Evolutionary conservation across 371 early-diverging fungal species (phyloP).

Genomic region (Lichtheimia corymbifera): DNA sequence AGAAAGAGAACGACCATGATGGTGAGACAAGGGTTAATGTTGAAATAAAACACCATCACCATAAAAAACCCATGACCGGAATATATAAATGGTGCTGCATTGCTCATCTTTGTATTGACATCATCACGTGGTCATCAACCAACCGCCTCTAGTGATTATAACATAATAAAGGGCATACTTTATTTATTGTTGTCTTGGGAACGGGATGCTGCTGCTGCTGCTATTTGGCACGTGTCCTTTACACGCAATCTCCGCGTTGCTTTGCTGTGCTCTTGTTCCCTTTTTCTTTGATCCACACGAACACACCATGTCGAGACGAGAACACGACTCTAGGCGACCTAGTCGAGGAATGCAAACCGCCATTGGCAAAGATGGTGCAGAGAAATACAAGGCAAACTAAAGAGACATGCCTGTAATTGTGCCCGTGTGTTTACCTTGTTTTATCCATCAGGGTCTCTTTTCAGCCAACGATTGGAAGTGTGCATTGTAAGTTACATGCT

Average conservation of each 20-base stretch:
- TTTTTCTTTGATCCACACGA: neutral
- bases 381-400: conserved; percentile 21
- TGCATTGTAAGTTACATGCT: conserved; percentile 18
- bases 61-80: conserved; percentile 1
- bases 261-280: neutral
- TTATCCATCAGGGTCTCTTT: conserved; percentile 28
- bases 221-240: no score
- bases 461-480: conserved; percentile 38
- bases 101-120: no score
- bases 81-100: neutral
- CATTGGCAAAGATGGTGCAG: conserved; percentile 21
- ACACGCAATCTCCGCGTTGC: no score
- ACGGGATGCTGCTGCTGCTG: no score
- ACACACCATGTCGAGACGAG: conserved; percentile 16
- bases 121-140: neutral
- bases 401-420: neutral
- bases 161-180: neutral
- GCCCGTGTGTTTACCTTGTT: conserved; percentile 13
- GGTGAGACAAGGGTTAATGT: neutral
- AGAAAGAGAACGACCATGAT: neutral
- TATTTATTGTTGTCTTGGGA: neutral
- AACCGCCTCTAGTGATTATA: neutral
- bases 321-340: conserved; percentile 9
- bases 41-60: neutral
- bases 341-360: conserved; percentile 7